A percentile compares a stretch with the other conserved stretches of the same genome.
phyloP scores from a whole-genome alignment of 2,329 filamentous ascomycete genomes.

The Beauveria asiatica region DNA sequence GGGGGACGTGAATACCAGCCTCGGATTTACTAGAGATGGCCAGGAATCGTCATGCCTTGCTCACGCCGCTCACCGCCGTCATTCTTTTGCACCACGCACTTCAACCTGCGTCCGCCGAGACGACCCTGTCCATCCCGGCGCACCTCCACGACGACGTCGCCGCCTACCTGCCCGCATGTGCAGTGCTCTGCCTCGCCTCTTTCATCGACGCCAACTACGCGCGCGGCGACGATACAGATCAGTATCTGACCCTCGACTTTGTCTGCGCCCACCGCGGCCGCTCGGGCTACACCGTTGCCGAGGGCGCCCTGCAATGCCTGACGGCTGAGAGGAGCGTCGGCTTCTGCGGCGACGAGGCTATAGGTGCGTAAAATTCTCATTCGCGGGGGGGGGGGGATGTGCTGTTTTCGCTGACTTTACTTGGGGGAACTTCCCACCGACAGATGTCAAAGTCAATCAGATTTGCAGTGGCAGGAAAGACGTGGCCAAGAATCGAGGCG shows the following conservation, averaged over 20 bases:
- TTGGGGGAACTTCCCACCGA: not conserved
- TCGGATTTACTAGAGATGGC: conserved; percentile 30
- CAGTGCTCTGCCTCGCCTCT: conserved; percentile 49
- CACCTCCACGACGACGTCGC: conserved; percentile 29
- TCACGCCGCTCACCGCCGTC: not conserved
- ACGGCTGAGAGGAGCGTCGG: conserved; percentile 41
- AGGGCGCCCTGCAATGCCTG: conserved; percentile 61
- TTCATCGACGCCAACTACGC: conserved; percentile 55
- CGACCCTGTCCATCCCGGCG: not conserved
- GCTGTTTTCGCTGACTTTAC: too few species aligned
- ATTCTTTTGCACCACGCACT: conserved; percentile 9
- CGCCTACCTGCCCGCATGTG: conserved; percentile 47
- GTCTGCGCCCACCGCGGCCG: conserved; percentile 53
- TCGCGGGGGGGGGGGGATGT: too few species aligned
- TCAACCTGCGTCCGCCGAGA: conserved; percentile 15
- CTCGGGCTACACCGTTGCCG: conserved; percentile 61
- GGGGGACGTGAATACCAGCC: too few species aligned
- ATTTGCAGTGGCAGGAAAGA: conserved; percentile 47
- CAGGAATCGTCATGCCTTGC: conserved; percentile 10
- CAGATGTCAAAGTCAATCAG: conserved; percentile 38
- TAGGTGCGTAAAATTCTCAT: conserved; percentile 17
- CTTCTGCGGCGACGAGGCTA: conserved; percentile 41
- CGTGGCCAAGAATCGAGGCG: conserved; percentile 49
- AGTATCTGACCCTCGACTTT: conserved; percentile 47
- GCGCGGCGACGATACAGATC: conserved; percentile 36